A percentile compares a stretch with the other conserved stretches of the same genome.
Evolutionary conservation across 2,329 filamentous ascomycete genomes (phyloP).

Genomic region (Penicillium vulpinum): DNA sequence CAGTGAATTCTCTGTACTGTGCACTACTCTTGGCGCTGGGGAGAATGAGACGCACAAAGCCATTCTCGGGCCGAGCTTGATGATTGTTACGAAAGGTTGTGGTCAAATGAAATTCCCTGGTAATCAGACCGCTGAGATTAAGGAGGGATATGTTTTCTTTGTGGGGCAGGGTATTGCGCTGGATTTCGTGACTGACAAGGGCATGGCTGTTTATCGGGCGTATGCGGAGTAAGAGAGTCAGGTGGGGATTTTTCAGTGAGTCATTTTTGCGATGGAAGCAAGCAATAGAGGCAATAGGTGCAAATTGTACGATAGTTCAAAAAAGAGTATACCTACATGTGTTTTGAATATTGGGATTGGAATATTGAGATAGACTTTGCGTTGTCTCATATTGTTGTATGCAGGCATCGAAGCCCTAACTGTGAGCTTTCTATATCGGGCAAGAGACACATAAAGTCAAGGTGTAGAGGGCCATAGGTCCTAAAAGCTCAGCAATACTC

Average conservation of each 20-base stretch:
- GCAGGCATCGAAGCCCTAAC: not conserved
- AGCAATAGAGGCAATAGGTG: too few relatives aligned
- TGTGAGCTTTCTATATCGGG: not conserved
- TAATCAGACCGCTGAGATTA: slow-evolving; percentile 53
- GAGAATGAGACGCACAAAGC: slow-evolving; percentile 60
- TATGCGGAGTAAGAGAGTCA: slow-evolving; percentile 36
- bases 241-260: not conserved
- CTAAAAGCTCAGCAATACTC: not conserved
- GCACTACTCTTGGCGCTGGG: slow-evolving; percentile 56
- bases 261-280: not conserved
- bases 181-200: slow-evolving; percentile 46
- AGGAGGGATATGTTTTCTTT: slow-evolving; percentile 66
- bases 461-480: not conserved
- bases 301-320: not conserved
- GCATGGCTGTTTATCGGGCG: slow-evolving; percentile 52
- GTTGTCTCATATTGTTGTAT: not conserved
- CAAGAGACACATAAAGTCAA: not conserved
- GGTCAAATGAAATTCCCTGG: slow-evolving; percentile 59
- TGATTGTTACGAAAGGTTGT: slow-evolving; percentile 62
- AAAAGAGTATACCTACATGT: not conserved
- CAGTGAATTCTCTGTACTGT: slow-evolving; percentile 70
- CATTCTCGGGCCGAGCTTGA: slow-evolving; percentile 62
- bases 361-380: not conserved
- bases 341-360: slow-evolving; percentile 26
- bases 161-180: slow-evolving; percentile 59